Percentiles rank a stretch among this genome's conserved stretches.
Conservation (phyloP, 2,329 filamentous ascomycete species). For the Coniochaeta sp. region DNA sequence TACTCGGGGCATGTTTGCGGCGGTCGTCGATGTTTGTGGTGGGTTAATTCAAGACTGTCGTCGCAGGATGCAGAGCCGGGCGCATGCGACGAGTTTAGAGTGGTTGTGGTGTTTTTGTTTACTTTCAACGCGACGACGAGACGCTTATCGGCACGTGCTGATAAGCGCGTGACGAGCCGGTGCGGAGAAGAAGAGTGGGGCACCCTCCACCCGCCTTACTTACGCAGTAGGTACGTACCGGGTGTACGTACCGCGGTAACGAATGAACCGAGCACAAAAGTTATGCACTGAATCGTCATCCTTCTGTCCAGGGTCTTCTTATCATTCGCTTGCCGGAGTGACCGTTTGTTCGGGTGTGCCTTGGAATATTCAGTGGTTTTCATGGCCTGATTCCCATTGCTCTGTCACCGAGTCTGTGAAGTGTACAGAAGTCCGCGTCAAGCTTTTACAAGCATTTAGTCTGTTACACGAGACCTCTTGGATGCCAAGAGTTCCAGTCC, state of each 20-base stretch:
- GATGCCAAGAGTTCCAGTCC: background rate
- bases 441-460: no score
- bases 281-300: no score
- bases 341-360: no score
- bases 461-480: no score
- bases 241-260: background rate
- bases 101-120: slow-evolving; percentile 5
- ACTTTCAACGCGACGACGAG: background rate
- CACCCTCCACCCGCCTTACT: background rate
- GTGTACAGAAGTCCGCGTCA: no score
- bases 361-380: no score
- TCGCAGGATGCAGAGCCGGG: background rate
- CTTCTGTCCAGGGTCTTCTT: no score
- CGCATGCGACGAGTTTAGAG: background rate
- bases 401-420: no score
- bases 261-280: no score
- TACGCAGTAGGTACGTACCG: background rate
- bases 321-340: no score
- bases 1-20: slow-evolving; percentile 47
- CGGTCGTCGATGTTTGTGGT: slow-evolving; percentile 11
- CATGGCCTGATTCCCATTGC: no score
- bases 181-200: background rate
- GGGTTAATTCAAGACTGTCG: background rate
- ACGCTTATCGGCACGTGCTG: background rate
- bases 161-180: background rate